Conservation (phyloP, 352 stramenopile species). For the Aphanomyces stellatus region DNA sequence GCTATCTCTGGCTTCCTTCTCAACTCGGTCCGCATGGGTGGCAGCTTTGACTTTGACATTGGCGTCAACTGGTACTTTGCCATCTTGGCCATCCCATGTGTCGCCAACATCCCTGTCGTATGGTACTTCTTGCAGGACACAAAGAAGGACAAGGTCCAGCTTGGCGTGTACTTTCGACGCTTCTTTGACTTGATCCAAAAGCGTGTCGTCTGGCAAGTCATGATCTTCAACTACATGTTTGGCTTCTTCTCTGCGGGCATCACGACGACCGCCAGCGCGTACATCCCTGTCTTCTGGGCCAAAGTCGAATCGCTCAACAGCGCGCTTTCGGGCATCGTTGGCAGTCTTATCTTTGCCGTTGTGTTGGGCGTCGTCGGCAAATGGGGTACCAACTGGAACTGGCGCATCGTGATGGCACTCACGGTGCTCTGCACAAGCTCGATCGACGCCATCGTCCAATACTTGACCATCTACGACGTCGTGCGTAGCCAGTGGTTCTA, state of each 20-base stretch:
- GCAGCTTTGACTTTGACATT: constrained; percentile 37
- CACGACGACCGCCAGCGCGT: constrained; percentile 34
- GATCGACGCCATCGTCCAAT: constrained; percentile 41
- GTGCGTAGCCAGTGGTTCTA: constrained; percentile 57
- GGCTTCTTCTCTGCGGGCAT: constrained; percentile 44
- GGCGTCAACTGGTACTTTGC: constrained; percentile 4
- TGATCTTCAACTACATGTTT: constrained; percentile 13
- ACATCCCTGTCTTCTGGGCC: constrained; percentile 40
- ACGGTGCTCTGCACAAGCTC: constrained; percentile 33
- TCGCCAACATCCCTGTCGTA: not conserved
- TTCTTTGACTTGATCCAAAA: constrained; percentile 7
- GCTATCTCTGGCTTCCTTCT: not conserved
- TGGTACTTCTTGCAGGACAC: not conserved
- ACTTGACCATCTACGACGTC: constrained; percentile 44
- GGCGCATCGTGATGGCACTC: constrained; percentile 35
- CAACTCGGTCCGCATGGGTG: constrained; percentile 34
- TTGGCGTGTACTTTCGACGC: not conserved
- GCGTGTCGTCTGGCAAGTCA: constrained; percentile 17
- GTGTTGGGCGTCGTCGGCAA: constrained; percentile 20
- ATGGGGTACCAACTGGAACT: constrained; percentile 47
- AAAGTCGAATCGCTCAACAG: constrained; percentile 18
- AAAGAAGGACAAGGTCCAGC: not conserved
- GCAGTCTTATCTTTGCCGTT: constrained; percentile 5
- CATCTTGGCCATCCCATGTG: not conserved
- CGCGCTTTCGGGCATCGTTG: not conserved